Conservation (phyloP, 1,284 basidiomycete species). For the Tilletiopsis washingtonensis region DNA sequence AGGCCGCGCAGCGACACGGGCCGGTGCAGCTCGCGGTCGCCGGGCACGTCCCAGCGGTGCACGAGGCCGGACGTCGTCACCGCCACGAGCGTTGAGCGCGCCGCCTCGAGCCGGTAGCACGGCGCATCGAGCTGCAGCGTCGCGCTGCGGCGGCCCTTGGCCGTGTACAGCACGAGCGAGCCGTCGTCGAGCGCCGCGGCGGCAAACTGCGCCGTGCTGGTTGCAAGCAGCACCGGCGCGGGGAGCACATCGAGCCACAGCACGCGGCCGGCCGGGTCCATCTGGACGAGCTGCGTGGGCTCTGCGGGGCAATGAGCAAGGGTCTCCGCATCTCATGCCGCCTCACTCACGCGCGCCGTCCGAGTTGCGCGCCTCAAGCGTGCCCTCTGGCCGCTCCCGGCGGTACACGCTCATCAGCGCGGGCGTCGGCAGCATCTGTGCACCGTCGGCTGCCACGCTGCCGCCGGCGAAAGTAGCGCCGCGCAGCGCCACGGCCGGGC, state of each 20-base stretch:
- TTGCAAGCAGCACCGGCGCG: slow-evolving; percentile 60
- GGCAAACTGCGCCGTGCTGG: slow-evolving; percentile 61
- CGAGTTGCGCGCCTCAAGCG: slow-evolving; percentile 72
- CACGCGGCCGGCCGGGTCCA: slow-evolving; percentile 27
- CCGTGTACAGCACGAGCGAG: slow-evolving; percentile 32
- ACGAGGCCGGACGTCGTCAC: slow-evolving; percentile 25
- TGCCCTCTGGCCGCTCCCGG: slow-evolving; percentile 52
- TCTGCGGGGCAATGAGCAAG: slow-evolving; percentile 2
- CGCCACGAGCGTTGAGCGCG: slow-evolving; percentile 26
- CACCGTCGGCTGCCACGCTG: neutral
- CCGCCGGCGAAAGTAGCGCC: slow-evolving; percentile 6
- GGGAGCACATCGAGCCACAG: slow-evolving; percentile 83
- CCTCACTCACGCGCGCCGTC: slow-evolving; percentile 49
- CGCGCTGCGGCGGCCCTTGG: slow-evolving; percentile 23
- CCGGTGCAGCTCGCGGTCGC: slow-evolving; percentile 21
- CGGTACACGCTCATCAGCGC: slow-evolving; percentile 21
- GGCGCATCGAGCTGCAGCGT: slow-evolving; percentile 28
- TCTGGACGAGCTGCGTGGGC: neutral
- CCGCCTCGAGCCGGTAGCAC: slow-evolving; percentile 23
- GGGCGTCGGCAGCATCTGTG: slow-evolving; percentile 16
- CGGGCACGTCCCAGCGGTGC: slow-evolving; percentile 33
- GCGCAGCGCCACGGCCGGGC: slow-evolving; percentile 55
- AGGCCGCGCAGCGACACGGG: slow-evolving; percentile 25
- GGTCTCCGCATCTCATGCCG: slow-evolving; percentile 25
- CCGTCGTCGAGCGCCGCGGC: slow-evolving; percentile 52